Conservation (phyloP, 1,284 basidiomycete genomes). For the Somion occarium region DNA sequence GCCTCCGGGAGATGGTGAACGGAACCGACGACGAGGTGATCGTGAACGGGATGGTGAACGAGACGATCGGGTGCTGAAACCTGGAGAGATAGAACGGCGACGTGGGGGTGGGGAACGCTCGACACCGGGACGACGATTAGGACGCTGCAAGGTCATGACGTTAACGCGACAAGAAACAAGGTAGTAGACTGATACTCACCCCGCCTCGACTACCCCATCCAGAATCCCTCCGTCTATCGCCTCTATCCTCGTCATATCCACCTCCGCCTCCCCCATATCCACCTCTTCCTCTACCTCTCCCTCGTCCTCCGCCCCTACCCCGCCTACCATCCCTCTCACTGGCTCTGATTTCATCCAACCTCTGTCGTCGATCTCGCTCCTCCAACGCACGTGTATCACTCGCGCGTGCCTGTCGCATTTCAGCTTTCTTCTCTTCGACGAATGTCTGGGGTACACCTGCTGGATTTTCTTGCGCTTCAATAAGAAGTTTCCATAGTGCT, state of each 20-base stretch:
- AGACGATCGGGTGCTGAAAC: conserved; percentile 18
- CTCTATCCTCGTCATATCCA: conserved; percentile 23
- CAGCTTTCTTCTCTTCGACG: conserved; percentile 94
- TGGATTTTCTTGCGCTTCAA: conserved; percentile 87
- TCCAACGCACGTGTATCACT: conserved; percentile 66
- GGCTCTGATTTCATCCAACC: conserved; percentile 65
- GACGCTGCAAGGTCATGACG: conserved; percentile 37
- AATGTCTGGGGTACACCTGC: conserved; percentile 92
- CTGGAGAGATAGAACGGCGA: conserved; percentile 29
- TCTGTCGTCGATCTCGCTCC: conserved; percentile 63
- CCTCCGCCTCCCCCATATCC: conserved; percentile 16
- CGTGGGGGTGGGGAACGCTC: conserved; percentile 28
- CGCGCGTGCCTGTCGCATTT: conserved; percentile 76
- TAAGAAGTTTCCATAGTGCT: conserved; percentile 83
- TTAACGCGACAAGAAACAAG: conserved; percentile 1
- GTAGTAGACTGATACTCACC: conserved; percentile 29
- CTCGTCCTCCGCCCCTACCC: conserved; percentile 37
- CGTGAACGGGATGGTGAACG: no score
- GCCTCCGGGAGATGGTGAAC: conserved; percentile 17
- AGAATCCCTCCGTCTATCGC: conserved; percentile 22
- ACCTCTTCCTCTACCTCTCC: conserved; percentile 24
- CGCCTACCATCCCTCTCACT: conserved; percentile 46
- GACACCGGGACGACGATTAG: conserved; percentile 16
- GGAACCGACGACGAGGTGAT: conserved; percentile 10
- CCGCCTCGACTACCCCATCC: conserved; percentile 33